Base-by-base conservation (phyloP, 805 yeast genomes). In the Pichia scutulata region DNA sequence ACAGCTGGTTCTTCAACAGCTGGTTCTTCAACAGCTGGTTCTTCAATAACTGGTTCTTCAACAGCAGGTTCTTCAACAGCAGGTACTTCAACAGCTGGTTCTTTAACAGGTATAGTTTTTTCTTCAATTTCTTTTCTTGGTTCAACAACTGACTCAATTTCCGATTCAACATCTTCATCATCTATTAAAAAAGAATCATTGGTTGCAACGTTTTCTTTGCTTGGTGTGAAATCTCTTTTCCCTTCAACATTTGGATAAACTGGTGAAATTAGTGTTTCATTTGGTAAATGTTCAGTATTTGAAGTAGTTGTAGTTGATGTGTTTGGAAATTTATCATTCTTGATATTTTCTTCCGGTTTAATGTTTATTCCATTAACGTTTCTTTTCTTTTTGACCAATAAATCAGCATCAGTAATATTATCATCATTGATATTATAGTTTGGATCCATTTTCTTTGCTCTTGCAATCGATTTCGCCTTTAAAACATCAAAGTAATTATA, bases 401-500 rank as follows among this genome's bases (percentile, higher is more conserved):
- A 43, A 28, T 52, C 55, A 7, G 51, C 21, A 43, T 52, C 57
- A 21, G 48, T 55, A 19, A 41, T 39, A 45, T 42, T 51, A 22
- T 36, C 44, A 44, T 49, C 55, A 42, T 39, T 41, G n/a, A 39
- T 16, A 30, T n/a, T 36, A 23, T 53, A 54, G 41, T 40, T 46
- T 39, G 33, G 42, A 47, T 52, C 52, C 22, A 54, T 42, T 13
- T 33, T 36, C 25, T 46, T 54, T 6, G 52, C 56, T 28, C 43
- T 52, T 2, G 65, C 61, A 44, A 59, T 78, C 52, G 90, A 86
- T 61, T 83, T 77, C 51, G 72, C 77, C n/a, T 81, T 81, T 52
- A 89, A 73, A 41, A 84, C 86, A 53, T 92, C 92, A 49, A 68
- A 67, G 53, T 84, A 88, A 46, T 83, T 83, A 7, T 84, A 78